Conservation (phyloP, 208 protist genomes). For the Wallacemonas sp. region DNA sequence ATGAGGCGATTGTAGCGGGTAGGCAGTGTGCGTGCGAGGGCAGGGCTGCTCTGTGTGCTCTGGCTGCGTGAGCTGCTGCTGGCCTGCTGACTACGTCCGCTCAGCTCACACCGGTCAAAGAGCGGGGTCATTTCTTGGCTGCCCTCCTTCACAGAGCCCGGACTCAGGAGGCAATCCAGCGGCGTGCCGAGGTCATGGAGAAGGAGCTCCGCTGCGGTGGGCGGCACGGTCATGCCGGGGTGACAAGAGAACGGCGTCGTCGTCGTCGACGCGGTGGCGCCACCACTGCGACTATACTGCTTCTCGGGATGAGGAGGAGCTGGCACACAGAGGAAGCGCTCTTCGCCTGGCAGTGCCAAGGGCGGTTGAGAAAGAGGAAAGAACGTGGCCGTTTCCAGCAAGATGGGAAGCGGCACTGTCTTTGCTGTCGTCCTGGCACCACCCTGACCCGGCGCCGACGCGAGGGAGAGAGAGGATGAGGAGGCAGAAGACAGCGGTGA, state of each 20-base stretch:
- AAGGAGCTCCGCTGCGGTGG: not conserved
- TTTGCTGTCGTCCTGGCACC: not conserved
- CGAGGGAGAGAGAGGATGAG: not conserved
- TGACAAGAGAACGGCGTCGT: too few relatives aligned
- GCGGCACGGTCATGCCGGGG: too few relatives aligned
- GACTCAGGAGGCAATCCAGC: not conserved
- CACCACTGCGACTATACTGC: too few relatives aligned
- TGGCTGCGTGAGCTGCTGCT: not conserved
- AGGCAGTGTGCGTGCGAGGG: slow-evolving; percentile 7
- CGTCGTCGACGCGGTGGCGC: not conserved
- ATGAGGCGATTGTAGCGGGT: slow-evolving; percentile 1
- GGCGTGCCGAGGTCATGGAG: not conserved
- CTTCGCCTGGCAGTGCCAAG: slow-evolving; percentile 8
- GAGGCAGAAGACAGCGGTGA: not conserved
- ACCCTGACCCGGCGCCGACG: not conserved
- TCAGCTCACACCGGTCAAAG: too few relatives aligned
- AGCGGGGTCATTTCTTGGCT: not conserved
- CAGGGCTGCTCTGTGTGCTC: slow-evolving; percentile 1
- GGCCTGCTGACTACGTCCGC: too few relatives aligned
- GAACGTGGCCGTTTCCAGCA: not conserved
- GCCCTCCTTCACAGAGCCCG: too few relatives aligned
- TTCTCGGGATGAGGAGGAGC: not conserved
- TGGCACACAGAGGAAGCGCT: not conserved
- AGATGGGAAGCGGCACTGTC: not conserved
- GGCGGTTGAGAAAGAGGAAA: slow-evolving; percentile 6